These are phyloP conservation scores for Begonia loranthoides DNA, from an alignment of 306 rosid genomes.

Conservation along the genomic window DNA sequence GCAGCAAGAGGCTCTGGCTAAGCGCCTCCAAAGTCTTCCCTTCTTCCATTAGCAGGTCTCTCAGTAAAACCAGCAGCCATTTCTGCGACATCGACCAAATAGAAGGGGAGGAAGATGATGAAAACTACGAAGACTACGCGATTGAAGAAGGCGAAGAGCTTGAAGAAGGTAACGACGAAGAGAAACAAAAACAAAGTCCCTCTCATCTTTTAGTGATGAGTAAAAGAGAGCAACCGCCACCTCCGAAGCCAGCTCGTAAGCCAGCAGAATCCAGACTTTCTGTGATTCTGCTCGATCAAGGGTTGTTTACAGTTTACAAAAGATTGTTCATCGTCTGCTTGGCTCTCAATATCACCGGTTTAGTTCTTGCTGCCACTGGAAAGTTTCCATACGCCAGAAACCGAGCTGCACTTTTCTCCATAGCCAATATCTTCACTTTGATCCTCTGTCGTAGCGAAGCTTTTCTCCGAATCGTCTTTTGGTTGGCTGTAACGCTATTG, in stretches of 20 bases:
- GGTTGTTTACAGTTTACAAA: constrained; percentile 49
- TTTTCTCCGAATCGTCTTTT: constrained; percentile 29
- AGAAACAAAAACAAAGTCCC: constrained; percentile 11
- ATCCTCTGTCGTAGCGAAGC: constrained; percentile 51
- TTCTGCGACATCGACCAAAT: constrained; percentile 30
- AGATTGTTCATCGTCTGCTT: constrained; percentile 32
- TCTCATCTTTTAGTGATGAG: constrained; percentile 9
- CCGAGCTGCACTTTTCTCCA: constrained; percentile 41
- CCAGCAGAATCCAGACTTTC: constrained; percentile 26
- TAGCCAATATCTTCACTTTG: constrained; percentile 44
- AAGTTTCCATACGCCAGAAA: constrained; percentile 28
- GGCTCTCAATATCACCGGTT: constrained; percentile 24
- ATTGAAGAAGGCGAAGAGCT: constrained; percentile 5
- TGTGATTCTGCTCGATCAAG: constrained; percentile 49
- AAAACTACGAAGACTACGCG: not conserved
- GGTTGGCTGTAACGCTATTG: constrained; percentile 27
- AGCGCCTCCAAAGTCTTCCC: constrained; percentile 18
- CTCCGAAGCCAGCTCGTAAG: constrained; percentile 10
- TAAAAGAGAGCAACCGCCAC: constrained; percentile 14
- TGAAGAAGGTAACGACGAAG: constrained; percentile 9
- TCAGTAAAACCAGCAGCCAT: constrained; percentile 32
- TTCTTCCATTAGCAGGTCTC: constrained; percentile 13
- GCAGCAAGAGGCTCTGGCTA: constrained; percentile 8
- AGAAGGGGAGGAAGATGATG: constrained; percentile 1
- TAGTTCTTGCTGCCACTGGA: constrained; percentile 36